phyloP scores from a whole-genome alignment of 805 yeast genomes.

The Myxozyma geophila region DNA sequence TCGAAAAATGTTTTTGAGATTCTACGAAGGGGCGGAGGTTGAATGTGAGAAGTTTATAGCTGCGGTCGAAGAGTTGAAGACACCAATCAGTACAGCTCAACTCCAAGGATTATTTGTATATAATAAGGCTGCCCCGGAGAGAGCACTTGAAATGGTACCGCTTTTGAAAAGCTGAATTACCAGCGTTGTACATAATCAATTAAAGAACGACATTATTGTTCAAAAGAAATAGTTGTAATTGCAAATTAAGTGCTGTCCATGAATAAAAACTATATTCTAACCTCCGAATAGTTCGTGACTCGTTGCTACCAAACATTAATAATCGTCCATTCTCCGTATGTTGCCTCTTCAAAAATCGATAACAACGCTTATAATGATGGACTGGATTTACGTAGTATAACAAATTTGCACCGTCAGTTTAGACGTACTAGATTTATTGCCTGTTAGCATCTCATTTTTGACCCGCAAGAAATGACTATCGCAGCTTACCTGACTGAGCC shows the following conservation, averaged over 20 bases:
- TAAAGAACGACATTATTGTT: background rate
- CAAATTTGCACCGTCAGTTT: background rate
- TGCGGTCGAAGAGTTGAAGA: conserved; percentile 53
- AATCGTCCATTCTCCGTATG: too few species aligned
- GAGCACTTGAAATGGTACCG: conserved; percentile 68
- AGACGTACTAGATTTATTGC: conserved; percentile 21
- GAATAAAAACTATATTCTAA: background rate
- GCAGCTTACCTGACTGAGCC: conserved; percentile 74
- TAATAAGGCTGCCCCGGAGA: conserved; percentile 79
- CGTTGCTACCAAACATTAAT: background rate
- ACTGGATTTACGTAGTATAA: background rate
- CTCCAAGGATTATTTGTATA: conserved; percentile 94
- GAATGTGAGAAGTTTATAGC: conserved; percentile 50
- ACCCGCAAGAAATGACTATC: too few species aligned
- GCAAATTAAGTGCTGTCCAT: background rate
- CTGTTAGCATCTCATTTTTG: background rate
- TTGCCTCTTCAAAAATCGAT: background rate
- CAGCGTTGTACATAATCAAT: background rate
- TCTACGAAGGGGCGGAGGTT: conserved; percentile 65
- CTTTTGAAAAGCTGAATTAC: conserved; percentile 13
- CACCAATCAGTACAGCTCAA: conserved; percentile 86
- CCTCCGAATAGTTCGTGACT: background rate
- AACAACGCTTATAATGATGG: background rate
- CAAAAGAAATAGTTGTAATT: background rate
- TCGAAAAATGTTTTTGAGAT: conserved; percentile 80